These are phyloP conservation scores for Venturia oleaginea DNA, from an alignment of 2,329 filamentous ascomycete species.

Conservation along the genomic window DNA sequence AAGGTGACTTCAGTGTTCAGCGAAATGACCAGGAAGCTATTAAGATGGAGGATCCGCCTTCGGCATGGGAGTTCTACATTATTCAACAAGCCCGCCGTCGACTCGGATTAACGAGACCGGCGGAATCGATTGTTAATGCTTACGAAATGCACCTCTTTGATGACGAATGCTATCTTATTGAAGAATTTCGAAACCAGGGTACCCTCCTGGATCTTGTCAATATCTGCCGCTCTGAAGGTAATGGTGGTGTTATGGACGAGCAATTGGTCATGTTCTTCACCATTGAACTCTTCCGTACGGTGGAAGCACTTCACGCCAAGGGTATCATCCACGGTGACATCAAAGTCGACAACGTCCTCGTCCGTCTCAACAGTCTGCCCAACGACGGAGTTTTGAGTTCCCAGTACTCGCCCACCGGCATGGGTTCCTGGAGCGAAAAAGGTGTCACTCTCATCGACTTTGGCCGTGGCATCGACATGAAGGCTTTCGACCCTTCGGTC, in stretches of 20 bases:
- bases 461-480: slow-evolving; percentile 89
- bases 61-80: slow-evolving; percentile 94
- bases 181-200: slow-evolving; percentile 81
- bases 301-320: slow-evolving; percentile 75
- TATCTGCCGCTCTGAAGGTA: slow-evolving; percentile 59
- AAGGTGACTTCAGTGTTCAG: slow-evolving; percentile 48
- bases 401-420: slow-evolving; percentile 65
- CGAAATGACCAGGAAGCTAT: slow-evolving; percentile 67
- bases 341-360: slow-evolving; percentile 90
- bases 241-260: slow-evolving; percentile 73
- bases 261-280: slow-evolving; percentile 90
- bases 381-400: slow-evolving; percentile 42
- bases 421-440: slow-evolving; percentile 67
- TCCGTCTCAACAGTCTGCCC: slow-evolving; percentile 58
- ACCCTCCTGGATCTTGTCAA: slow-evolving; percentile 95
- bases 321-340: slow-evolving; percentile 84
- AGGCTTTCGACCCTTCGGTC: slow-evolving; percentile 64
- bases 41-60: slow-evolving; percentile 87
- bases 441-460: slow-evolving; percentile 90
- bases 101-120: slow-evolving; percentile 60
- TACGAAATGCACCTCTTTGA: slow-evolving; percentile 88
- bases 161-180: slow-evolving; percentile 80
- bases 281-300: slow-evolving; percentile 79
- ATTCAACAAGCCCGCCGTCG: slow-evolving; percentile 74
- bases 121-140: slow-evolving; percentile 69